Base-by-base conservation (phyloP, 345 rosid species). In the Eucalyptus melliodora region DNA sequence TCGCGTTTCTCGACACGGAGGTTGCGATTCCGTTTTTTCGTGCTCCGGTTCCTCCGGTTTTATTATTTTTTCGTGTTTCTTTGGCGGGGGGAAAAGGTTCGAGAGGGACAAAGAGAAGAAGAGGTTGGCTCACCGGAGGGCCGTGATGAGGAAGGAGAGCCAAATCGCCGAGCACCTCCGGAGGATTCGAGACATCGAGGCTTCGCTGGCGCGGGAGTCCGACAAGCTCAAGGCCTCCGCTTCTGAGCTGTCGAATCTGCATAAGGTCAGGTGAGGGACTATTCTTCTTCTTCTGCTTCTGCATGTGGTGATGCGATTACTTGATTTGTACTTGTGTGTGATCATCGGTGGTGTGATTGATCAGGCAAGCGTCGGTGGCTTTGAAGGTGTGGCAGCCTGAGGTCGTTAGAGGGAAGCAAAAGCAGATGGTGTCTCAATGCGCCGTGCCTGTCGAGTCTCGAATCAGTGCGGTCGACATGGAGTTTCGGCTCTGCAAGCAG, bases 381-480 rank as follows among this genome's bases (percentile, higher is more conserved):
- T 86, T 97, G 96, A 95, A 96, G 34, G 99, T 98, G 51, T 98
- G 99, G 99, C 99, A 97, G 90, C 99, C 98, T 3, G 95, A 95
- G 89, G 91, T 94, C 12, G 94, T 97, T 26, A 93, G 95, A 50
- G 94, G 94, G 49, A 93, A 94, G 87, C 99, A 97, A 44, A 95
- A 93, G 90, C 96, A 95, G 89, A 83, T 96, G 86, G 99, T 98
- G 88, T 97, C 95, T 94, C 99, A 98, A 77, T 93, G 92, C 91
- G 92, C 89, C 45, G 97, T 98, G 91, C 96, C 97, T 42, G 94
- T 96, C 16, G 95, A 93, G 69, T 96, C 93, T 50, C 93, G 95
- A 51, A 87, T 94, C 53, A 92, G 89, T 90, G 92, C 93, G 2
- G 93, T 98, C 19, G 96, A 97, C 90, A 98, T 98, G 99, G 99